These are phyloP conservation scores for Puya raimondii DNA, from an alignment of 176 grass and related monocot genomes.

Conservation along the genomic window DNA sequence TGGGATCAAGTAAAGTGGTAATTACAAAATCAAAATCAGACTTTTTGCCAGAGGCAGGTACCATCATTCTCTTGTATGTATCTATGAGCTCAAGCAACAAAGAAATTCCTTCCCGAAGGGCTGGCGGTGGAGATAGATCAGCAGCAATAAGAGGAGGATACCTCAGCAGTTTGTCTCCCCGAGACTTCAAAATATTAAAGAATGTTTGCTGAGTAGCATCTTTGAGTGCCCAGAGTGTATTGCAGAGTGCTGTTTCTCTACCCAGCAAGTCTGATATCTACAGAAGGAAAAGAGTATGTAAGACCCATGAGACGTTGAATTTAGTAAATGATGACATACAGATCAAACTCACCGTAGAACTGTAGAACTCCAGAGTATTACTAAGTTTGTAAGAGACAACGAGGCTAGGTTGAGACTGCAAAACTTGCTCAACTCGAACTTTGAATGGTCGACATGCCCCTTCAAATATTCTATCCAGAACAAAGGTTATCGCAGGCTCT, in stretches of 20 bases:
- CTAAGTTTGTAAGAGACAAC: constrained; percentile 83
- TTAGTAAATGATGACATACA: constrained; percentile 5
- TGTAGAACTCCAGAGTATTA: constrained; percentile 96
- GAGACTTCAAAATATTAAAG: constrained; percentile 84
- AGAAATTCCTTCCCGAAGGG: constrained; percentile 75
- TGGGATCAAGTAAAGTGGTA: constrained; percentile 85
- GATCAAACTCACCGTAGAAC: constrained; percentile 59
- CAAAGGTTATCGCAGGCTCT: constrained; percentile 63
- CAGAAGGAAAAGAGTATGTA: constrained; percentile 24
- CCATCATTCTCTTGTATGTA: constrained; percentile 90
- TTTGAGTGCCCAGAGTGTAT: constrained; percentile 73
- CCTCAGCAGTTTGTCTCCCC: constrained; percentile 72
- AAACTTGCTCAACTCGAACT: constrained; percentile 95
- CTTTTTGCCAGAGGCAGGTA: constrained; percentile 84
- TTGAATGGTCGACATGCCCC: constrained; percentile 97
- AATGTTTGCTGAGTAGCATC: constrained; percentile 76
- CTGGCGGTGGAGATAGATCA: constrained; percentile 80
- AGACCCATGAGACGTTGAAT: constrained; percentile 8
- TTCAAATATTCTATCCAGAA: constrained; percentile 98
- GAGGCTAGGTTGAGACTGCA: constrained; percentile 88
- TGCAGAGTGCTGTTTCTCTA: constrained; percentile 65
- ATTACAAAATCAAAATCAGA: constrained; percentile 76
- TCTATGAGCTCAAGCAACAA: constrained; percentile 84
- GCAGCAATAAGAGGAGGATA: constrained; percentile 87
- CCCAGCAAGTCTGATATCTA: constrained; percentile 95